Conservation (phyloP, 805 yeast species). For the Candida dajiaensis region DNA sequence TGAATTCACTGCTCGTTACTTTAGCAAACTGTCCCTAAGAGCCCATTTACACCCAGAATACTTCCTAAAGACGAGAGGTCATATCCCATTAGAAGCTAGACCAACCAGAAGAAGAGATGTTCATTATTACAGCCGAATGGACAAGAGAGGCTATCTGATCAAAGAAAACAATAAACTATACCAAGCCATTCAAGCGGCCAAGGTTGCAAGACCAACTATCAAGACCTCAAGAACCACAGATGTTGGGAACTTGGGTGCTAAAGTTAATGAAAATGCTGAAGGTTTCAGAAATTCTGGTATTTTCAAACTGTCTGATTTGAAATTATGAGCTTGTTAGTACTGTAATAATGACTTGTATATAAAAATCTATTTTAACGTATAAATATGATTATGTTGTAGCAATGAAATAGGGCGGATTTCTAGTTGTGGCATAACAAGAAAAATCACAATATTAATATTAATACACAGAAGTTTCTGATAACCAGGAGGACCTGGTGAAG, state of each 20-base stretch:
- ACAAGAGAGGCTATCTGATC: slow-evolving; percentile 69
- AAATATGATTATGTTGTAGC: not conserved
- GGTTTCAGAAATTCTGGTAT: slow-evolving; percentile 22
- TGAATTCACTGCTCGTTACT: slow-evolving; percentile 66
- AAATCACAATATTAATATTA: not conserved
- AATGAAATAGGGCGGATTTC: too few relatives aligned
- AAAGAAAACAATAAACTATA: slow-evolving; percentile 28
- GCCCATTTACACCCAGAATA: slow-evolving; percentile 75
- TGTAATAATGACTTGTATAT: slow-evolving; percentile 7
- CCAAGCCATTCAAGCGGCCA: slow-evolving; percentile 18
- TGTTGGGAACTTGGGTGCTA: slow-evolving; percentile 9
- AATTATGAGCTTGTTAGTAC: slow-evolving; percentile 6
- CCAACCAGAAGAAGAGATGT: slow-evolving; percentile 82
- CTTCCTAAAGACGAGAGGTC: slow-evolving; percentile 63
- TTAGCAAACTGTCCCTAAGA: slow-evolving; percentile 56
- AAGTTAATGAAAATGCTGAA: slow-evolving; percentile 16
- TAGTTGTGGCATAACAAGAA: not conserved
- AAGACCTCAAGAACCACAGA: slow-evolving; percentile 5
- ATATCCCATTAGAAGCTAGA: slow-evolving; percentile 77
- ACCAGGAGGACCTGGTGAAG: not conserved
- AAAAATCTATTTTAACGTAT: not conserved
- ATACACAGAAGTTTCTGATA: not conserved
- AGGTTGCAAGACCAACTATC: slow-evolving; percentile 7
- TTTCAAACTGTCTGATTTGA: slow-evolving; percentile 18
- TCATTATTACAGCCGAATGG: slow-evolving; percentile 65